Percentiles rank a stretch among this genome's conserved stretches.
Evolutionary conservation across 768 basidiomycete species (phyloP).

Genomic region (Rickenella mellea): DNA sequence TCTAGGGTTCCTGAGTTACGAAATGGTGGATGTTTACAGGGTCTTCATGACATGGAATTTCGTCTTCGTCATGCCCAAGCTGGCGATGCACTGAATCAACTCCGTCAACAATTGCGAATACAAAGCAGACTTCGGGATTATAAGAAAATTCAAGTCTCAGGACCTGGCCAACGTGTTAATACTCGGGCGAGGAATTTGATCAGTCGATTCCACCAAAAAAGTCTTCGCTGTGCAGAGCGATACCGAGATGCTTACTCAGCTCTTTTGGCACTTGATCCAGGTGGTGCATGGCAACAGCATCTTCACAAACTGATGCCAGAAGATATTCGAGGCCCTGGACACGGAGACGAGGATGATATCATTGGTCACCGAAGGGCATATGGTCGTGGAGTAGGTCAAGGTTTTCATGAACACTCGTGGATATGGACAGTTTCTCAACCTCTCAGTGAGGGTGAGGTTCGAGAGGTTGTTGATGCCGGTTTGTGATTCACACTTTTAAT

Average conservation of each 20-base stretch:
- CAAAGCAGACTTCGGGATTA: constrained; percentile 1
- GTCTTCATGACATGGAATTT: constrained; percentile 11
- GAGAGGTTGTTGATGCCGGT: too few species aligned
- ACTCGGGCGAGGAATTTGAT: background rate
- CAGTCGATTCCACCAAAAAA: background rate
- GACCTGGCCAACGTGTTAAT: constrained; percentile 1
- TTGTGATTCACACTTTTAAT: too few species aligned
- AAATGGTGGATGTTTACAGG: constrained; percentile 1
- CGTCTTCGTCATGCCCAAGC: constrained; percentile 12
- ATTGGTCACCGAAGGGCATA: too few species aligned
- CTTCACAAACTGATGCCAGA: background rate
- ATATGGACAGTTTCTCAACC: too few species aligned
- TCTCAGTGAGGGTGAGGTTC: too few species aligned
- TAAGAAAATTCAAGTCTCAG: constrained; percentile 2
- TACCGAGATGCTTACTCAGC: background rate
- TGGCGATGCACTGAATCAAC: constrained; percentile 5
- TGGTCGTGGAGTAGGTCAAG: too few species aligned
- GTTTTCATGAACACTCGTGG: too few species aligned
- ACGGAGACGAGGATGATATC: background rate
- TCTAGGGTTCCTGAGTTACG: constrained; percentile 8
- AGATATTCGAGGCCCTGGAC: constrained; percentile 1
- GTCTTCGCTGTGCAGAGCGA: background rate
- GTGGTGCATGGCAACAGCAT: background rate
- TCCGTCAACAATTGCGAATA: constrained; percentile 11
- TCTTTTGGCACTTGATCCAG: background rate